Conservation (phyloP, 257 asterid species). For the Jaltomata sinuosa region DNA sequence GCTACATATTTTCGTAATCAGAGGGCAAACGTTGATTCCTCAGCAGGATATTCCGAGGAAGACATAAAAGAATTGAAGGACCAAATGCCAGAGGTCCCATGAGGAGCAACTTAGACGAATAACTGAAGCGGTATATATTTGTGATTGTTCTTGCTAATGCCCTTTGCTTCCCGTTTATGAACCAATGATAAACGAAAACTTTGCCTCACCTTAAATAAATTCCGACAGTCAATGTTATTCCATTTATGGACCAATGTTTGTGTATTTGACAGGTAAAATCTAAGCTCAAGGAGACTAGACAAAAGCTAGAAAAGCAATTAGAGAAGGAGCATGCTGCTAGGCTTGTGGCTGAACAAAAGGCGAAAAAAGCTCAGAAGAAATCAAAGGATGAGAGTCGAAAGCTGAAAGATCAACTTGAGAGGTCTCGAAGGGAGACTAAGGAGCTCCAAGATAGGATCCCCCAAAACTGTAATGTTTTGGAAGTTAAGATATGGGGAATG, state of each 20-base stretch:
- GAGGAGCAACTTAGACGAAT: constrained; percentile 37
- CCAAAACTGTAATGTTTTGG: neutral
- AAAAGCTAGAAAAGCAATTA: constrained; percentile 21
- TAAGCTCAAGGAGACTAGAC: constrained; percentile 17
- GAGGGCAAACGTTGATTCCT: constrained; percentile 28
- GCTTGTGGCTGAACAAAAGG: neutral
- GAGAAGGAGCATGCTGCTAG: constrained; percentile 9
- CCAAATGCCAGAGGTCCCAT: constrained; percentile 23
- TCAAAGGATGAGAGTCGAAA: constrained; percentile 21
- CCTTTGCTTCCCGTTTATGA: neutral
- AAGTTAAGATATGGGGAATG: neutral
- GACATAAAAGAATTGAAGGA: constrained; percentile 36
- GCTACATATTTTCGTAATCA: constrained; percentile 26
- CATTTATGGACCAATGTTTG: neutral
- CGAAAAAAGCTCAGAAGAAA: constrained; percentile 1
- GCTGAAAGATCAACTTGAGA: constrained; percentile 32
- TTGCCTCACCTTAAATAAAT: neutral
- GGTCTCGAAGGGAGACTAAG: neutral
- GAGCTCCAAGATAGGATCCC: neutral
- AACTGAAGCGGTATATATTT: constrained; percentile 34
- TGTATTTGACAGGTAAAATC: constrained; percentile 20
- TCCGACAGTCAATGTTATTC: neutral
- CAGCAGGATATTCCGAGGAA: constrained; percentile 31
- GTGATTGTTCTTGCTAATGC: neutral
- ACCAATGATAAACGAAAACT: neutral